These are phyloP conservation scores for Nicotiana otophora DNA, from an alignment of 257 asterid species.

Conservation along the genomic window DNA sequence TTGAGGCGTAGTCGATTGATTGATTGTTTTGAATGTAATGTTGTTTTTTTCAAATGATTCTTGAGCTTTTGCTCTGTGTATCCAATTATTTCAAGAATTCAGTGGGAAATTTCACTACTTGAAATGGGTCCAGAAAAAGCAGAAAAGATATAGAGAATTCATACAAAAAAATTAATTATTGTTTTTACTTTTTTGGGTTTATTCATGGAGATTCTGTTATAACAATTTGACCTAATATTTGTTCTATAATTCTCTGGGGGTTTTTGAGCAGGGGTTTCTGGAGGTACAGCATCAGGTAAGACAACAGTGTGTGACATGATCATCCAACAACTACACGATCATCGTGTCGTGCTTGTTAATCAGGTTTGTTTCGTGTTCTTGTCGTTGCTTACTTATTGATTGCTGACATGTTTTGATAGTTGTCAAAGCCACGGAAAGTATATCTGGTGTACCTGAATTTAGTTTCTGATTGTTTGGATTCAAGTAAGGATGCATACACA, in stretches of 20 bases:
- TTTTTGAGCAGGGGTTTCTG: constrained; percentile 75
- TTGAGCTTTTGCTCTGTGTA: not conserved
- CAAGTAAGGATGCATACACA: not conserved
- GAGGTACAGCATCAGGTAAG: constrained; percentile 98
- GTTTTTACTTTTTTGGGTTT: not conserved
- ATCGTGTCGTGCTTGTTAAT: constrained; percentile 89
- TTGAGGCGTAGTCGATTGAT: not conserved
- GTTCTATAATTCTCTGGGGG: not conserved
- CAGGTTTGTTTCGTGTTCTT: constrained; percentile 40
- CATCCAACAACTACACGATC: constrained; percentile 98
- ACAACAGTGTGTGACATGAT: constrained; percentile 98
- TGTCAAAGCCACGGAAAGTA: not conserved
- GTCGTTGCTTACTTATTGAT: not conserved
- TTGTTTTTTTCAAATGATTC: not conserved
- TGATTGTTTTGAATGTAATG: not conserved
- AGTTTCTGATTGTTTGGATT: not conserved
- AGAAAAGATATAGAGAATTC: not conserved
- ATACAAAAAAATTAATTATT: not conserved
- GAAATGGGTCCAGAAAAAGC: not conserved
- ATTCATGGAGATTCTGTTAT: not conserved
- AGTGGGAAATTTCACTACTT: not conserved
- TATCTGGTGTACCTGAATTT: not conserved
- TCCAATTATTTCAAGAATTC: not conserved
- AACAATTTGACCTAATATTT: not conserved
- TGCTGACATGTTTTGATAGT: not conserved